phyloP scores from a whole-genome alignment of 805 yeast species.

The Candida coquimbonensis region DNA sequence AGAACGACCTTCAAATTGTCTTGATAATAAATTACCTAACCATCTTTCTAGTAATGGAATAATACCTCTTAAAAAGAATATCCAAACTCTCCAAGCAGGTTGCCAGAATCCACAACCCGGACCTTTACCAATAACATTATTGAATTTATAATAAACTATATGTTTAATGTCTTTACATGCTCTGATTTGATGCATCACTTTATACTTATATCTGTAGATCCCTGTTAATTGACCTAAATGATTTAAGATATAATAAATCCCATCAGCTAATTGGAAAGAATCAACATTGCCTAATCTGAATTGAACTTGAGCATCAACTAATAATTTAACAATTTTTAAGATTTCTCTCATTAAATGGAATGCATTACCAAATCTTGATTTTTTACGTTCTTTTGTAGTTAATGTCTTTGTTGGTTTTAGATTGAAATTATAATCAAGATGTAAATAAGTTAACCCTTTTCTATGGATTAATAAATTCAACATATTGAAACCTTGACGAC shows the following conservation, averaged over 20 bases:
- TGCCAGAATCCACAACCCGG: conserved; percentile 99
- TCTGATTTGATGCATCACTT: conserved; percentile 96
- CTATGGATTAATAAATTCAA: conserved; percentile 82
- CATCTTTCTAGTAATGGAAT: conserved; percentile 90
- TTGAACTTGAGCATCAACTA: conserved; percentile 93
- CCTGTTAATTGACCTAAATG: conserved; percentile 97
- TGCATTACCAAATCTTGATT: conserved; percentile 93
- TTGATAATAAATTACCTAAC: conserved; percentile 83
- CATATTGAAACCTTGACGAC: conserved; percentile 93
- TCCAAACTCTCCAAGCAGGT: conserved; percentile 98
- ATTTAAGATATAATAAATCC: conserved; percentile 79
- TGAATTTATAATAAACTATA: conserved; percentile 79
- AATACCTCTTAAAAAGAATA: conserved; percentile 83
- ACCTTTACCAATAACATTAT: conserved; percentile 85
- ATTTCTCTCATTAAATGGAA: conserved; percentile 92
- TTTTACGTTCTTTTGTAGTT: conserved; percentile 92
- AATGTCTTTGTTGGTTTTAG: conserved; percentile 93
- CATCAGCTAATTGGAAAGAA: conserved; percentile 93
- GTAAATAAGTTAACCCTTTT: conserved; percentile 85
- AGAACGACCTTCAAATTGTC: conserved; percentile 95
- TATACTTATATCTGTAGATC: conserved; percentile 91
- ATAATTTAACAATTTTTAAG: conserved; percentile 68
- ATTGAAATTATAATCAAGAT: conserved; percentile 92
- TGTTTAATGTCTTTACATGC: conserved; percentile 95
- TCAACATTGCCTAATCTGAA: conserved; percentile 85